phyloP scores from a whole-genome alignment of 140 eudicot genomes.

The Cichorium intybus region DNA sequence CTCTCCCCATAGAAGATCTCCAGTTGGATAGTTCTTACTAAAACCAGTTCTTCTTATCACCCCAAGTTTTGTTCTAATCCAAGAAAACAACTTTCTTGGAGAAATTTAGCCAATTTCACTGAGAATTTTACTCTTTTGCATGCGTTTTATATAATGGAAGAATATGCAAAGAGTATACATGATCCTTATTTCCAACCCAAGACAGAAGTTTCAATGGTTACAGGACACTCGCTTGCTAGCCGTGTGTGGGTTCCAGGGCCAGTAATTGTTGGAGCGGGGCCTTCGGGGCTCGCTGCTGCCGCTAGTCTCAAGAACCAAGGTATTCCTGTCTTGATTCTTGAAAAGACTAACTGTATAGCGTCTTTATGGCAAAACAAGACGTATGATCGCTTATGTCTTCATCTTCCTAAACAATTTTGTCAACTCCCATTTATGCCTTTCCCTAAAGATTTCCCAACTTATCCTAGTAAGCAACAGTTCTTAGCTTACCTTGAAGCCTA shows the following conservation, averaged over 20 bases:
- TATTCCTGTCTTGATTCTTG: constrained; percentile 51
- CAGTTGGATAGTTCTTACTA: constrained; percentile 16
- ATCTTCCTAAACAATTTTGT: constrained; percentile 78
- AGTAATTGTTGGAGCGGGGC: constrained; percentile 87
- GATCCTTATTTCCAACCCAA: constrained; percentile 35
- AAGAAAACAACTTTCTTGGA: constrained; percentile 8
- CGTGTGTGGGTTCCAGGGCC: constrained; percentile 48
- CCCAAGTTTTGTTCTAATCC: background rate
- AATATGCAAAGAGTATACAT: constrained; percentile 41
- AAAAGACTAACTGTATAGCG: constrained; percentile 65
- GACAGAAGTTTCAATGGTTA: background rate
- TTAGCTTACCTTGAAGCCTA: constrained; percentile 59
- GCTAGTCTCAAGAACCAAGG: constrained; percentile 68
- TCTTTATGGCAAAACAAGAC: constrained; percentile 79
- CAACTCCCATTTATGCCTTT: constrained; percentile 73
- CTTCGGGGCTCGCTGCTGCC: constrained; percentile 87
- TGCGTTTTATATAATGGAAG: constrained; percentile 37
- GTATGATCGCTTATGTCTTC: constrained; percentile 75
- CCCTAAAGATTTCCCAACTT: constrained; percentile 68
- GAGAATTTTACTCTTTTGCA: constrained; percentile 14
- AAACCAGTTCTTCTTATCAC: constrained; percentile 1
- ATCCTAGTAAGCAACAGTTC: constrained; percentile 79
- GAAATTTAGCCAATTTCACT: background rate
- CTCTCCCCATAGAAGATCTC: background rate
- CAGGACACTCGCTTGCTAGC: background rate